phyloP scores from a whole-genome alignment of 208 protist genomes.

The Trypanosomatidae sp. region DNA sequence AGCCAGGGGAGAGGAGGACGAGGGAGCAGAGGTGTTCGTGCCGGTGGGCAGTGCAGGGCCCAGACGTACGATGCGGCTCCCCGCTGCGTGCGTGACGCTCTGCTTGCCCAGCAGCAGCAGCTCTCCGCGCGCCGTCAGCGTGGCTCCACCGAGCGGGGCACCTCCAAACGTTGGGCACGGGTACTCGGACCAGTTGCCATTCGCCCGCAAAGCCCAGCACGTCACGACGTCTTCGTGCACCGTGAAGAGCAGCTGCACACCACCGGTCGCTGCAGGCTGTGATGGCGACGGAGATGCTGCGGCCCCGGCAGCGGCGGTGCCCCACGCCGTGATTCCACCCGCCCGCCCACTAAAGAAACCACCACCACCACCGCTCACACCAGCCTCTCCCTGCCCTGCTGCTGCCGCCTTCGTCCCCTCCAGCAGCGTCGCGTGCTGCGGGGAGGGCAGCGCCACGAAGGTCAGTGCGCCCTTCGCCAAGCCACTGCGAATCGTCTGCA shows the following conservation, averaged over 20 bases:
- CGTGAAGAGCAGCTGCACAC: constrained; percentile 44
- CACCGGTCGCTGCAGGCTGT: neutral
- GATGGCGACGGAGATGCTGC: no score
- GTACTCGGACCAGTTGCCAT: constrained; percentile 40
- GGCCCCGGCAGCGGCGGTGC: no score
- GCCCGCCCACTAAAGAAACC: no score
- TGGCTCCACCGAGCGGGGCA: constrained; percentile 22
- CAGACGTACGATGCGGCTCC: constrained; percentile 13
- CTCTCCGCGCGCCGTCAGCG: constrained; percentile 38
- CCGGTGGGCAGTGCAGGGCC: no score
- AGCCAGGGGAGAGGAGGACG: neutral
- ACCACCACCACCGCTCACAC: no score
- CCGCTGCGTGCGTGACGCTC: neutral
- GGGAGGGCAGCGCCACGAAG: constrained; percentile 39
- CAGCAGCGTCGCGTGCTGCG: constrained; percentile 14
- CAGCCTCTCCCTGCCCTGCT: no score
- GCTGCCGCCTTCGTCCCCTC: neutral
- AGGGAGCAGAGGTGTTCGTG: no score
- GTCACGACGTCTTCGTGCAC: constrained; percentile 63
- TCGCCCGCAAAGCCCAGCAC: constrained; percentile 39
- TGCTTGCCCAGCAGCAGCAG: constrained; percentile 32
- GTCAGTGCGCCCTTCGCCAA: constrained; percentile 32
- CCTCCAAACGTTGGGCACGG: constrained; percentile 33
- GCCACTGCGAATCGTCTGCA: constrained; percentile 32
- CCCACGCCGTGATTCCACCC: no score